A percentile compares a stretch with the other conserved stretches of the same genome.
phyloP scores from a whole-genome alignment of 73 alveolate species.

The Paramecium sonneborni region DNA sequence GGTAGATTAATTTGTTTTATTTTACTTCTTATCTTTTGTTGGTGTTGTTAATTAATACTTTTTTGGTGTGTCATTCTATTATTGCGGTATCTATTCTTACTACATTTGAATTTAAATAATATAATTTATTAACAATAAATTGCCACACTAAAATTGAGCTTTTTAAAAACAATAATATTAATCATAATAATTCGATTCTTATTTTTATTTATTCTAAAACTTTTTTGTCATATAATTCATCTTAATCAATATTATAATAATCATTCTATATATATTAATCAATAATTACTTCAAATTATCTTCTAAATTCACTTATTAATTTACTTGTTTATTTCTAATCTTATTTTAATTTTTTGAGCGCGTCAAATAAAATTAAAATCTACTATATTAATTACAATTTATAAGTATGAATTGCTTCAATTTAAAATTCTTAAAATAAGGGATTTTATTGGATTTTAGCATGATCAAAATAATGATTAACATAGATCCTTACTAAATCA shows the following conservation, averaged over 20 bases:
- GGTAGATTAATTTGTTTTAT: conserved; percentile 16
- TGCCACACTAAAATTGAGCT: conserved; percentile 45
- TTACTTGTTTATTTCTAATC: not conserved
- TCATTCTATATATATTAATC: not conserved
- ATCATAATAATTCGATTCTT: not conserved
- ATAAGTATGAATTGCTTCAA: not conserved
- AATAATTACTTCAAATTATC: not conserved
- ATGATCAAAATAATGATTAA: not conserved
- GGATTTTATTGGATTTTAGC: not conserved
- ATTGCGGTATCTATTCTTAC: not conserved
- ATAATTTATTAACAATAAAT: not conserved
- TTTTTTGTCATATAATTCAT: not conserved
- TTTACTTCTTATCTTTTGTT: not conserved
- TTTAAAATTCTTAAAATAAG: not conserved
- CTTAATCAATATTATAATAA: not conserved
- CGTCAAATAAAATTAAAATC: not conserved
- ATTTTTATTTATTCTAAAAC: not conserved
- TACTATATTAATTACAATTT: not conserved
- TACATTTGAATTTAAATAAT: conserved; percentile 49
- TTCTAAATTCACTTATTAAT: not conserved
- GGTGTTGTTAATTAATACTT: conserved; percentile 11
- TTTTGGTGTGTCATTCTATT: not conserved
- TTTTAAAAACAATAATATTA: not conserved
- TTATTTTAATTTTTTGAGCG: not conserved
- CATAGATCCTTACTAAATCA: not conserved